Evolutionary conservation across 2,329 filamentous ascomycete species (phyloP), one percentile per base, ranked within the genome.

Genomic region (Dactylellina leptospora): DNA sequence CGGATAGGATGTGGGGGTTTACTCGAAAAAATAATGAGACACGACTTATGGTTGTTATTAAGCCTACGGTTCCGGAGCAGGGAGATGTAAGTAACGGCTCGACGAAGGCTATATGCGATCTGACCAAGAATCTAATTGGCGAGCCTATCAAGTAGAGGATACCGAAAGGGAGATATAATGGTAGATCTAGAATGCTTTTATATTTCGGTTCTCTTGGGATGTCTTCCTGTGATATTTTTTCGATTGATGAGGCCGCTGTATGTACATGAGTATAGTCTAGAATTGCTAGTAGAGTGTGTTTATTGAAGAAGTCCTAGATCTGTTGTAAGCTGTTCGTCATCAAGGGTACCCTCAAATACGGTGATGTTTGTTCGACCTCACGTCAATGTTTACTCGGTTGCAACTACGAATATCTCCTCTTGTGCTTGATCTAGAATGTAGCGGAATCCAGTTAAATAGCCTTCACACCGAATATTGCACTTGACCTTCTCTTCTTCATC

Each of bases 1-100:
- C 59, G n/a, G 59, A 64, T 47, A 45, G 50, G n/a, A 25, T 55
- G 8, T 45, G 23, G 40, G 59, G 59, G 10, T 18, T 28, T 45
- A 53, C 50, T 13, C 23, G 47, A 3, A 11, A 6, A n/a, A 56
- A 40, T 33, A 20, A 56, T 44, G 27, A 56, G 6, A 11, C 5
- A 10, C 2, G 10, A 20, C 16, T 58, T 3, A 44, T 23, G 25
- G 47, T 58, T 22, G 36, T 30, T 6, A 47, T 58, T 18, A 38
- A 58, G 27, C 40, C 54, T 18, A 16, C 8, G 16, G 18, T 45
- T 13, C 4, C 18, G 23, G 16, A 10, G 18, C 44, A 4, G 50
- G 50, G 13, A 11, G 20, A 1, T 36, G n/a, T 13, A 4, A 27
- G 20, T 13, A 20, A 48, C n/a, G n/a, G 22, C 2, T 4, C 22